phyloP scores from a whole-genome alignment of 768 basidiomycete species.

The Mycena crocata region DNA sequence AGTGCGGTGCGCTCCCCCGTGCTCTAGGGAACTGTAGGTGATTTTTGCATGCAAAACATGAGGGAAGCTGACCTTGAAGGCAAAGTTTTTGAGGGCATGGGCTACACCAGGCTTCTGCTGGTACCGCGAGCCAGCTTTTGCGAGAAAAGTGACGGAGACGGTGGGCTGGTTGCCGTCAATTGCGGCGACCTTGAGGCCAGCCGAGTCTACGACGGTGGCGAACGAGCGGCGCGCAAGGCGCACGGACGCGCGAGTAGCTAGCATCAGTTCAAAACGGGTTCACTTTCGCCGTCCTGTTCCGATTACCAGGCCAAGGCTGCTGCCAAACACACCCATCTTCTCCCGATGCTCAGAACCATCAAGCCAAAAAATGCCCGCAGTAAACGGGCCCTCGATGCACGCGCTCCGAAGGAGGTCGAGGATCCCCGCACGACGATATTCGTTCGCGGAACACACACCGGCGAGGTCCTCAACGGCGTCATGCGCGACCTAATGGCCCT shows the following conservation, averaged over 20 bases:
- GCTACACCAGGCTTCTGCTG: conserved; percentile 92
- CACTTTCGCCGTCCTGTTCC: conserved; percentile 2
- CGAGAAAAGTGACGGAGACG: conserved; percentile 86
- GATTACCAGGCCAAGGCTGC: background rate
- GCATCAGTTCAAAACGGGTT: conserved; percentile 20
- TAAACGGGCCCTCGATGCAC: conserved; percentile 88
- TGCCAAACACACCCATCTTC: too few species aligned
- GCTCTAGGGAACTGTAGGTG: conserved; percentile 62
- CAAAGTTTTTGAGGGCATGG: conserved; percentile 96
- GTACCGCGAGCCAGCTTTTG: conserved; percentile 93
- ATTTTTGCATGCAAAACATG: background rate
- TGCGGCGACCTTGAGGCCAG: conserved; percentile 88
- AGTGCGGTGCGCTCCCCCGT: conserved; percentile 88
- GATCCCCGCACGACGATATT: conserved; percentile 90
- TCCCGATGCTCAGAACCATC: conserved; percentile 27
- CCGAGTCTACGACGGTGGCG: conserved; percentile 84
- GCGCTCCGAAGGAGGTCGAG: conserved; percentile 91
- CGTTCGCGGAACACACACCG: conserved; percentile 88
- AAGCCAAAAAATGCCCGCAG: conserved; percentile 97
- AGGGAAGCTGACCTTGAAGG: conserved; percentile 86
- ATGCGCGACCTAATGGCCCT: conserved; percentile 96
- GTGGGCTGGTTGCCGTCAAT: conserved; percentile 88
- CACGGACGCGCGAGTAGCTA: conserved; percentile 31
- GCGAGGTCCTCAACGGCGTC: conserved; percentile 80
- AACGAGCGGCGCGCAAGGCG: conserved; percentile 63